Evolutionary conservation across 2,329 filamentous ascomycete genomes (phyloP), one percentile per base, ranked within the genome.

Genomic region (Sporothrix globosa): DNA sequence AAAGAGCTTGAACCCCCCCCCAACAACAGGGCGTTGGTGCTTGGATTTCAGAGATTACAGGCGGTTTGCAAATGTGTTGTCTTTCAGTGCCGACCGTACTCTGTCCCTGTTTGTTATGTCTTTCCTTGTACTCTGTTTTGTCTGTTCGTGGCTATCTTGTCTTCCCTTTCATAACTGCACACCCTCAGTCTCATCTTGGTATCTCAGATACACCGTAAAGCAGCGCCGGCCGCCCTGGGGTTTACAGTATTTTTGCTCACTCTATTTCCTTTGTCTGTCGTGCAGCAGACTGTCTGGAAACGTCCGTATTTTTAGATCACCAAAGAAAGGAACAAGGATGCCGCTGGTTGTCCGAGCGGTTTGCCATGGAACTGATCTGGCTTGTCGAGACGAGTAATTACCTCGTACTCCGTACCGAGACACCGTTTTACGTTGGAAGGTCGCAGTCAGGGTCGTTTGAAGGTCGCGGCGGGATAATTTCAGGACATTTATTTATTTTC

Each of bases 51-150:
- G 39, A 44, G 39, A 44, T 10, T 10, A 13, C 39, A 46, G 14
- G 41, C 39, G 24, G n/a, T 6, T 19, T 27, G 4, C n/a, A 9
- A 11, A 44, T 24, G 9, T 27, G 21, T n/a, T 7, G 6, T 44
- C 34, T 41, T 24, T 44, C 21, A 24, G 50, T 27, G 11, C 21
- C 1, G 11, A 3, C 41, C 27, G 39, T 9, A 21, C n/a, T 39
- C 21, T 27, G 58, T 7, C 39, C 58, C n/a, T 63, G 39, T 63
- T 63, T 58, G 54, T 41, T 46, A 39, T 66, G 44, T 39, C 65
- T 67, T 53, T 56, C 19, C n/a, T 19, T 56, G 52, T 56, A 21
- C 52, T 34, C 65, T 53, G 46, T 53, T 67, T 7, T 52, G 39
- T 54, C 9, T 27, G 17, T 41, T 39, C 11, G 30, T 46, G 39